Evolutionary conservation across 2,329 filamentous ascomycete species (phyloP).

Genomic region (Cucurbitaria berberidis): DNA sequence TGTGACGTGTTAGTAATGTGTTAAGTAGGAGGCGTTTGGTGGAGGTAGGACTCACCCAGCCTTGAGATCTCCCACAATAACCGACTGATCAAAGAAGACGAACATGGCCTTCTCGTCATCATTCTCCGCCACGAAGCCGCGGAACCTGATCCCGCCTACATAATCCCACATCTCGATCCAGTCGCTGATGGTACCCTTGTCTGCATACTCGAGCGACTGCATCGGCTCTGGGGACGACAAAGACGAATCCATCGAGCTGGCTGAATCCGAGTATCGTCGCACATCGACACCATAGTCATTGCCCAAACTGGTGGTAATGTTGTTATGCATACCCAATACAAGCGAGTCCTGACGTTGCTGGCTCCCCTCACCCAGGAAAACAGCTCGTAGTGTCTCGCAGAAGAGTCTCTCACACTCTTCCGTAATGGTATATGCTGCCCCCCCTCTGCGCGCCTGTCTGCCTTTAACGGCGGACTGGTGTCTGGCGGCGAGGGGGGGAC

Average conservation of each 20-base stretch:
- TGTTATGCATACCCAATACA: conserved; percentile 74
- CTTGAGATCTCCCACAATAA: conserved; percentile 80
- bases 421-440: conserved; percentile 95
- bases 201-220: conserved; percentile 12
- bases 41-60: conserved; percentile 73
- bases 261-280: conserved; percentile 22
- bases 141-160: conserved; percentile 79
- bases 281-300: conserved; percentile 36
- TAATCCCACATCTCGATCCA: conserved; percentile 89
- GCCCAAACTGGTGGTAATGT: conserved; percentile 20
- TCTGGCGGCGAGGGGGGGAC: conserved; percentile 83
- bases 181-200: conserved; percentile 55
- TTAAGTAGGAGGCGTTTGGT: background rate
- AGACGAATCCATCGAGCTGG: conserved; percentile 41
- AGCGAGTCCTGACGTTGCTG: conserved; percentile 77
- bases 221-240: conserved; percentile 41
- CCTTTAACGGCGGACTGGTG: conserved; percentile 67
- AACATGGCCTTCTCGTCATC: conserved; percentile 77
- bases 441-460: conserved; percentile 66
- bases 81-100: conserved; percentile 81
- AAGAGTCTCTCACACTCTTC: conserved; percentile 99
- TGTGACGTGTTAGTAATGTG: conserved; percentile 22
- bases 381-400: conserved; percentile 91
- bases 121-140: conserved; percentile 79
- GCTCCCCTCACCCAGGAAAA: conserved; percentile 96